Percentiles rank a stretch among this genome's conserved stretches.
These are phyloP conservation scores for Bryum argenteum DNA, from an alignment of 225 moss, liverwort and hornwort genomes.

Conservation along the genomic window DNA sequence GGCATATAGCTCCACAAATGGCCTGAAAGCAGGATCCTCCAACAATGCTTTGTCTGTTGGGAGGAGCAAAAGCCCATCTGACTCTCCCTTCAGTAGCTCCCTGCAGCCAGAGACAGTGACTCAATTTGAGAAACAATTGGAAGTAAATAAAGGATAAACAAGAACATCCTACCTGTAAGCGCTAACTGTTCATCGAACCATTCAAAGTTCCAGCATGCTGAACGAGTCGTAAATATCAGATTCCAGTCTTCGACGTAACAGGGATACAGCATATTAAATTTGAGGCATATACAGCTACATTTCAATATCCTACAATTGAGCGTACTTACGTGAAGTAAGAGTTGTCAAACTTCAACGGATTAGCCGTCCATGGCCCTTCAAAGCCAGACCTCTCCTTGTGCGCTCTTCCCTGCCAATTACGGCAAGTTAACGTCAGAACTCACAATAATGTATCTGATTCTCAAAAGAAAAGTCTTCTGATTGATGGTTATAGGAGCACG, in stretches of 20 bases:
- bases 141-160: neutral
- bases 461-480: neutral
- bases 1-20: slow-evolving; percentile 86
- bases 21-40: slow-evolving; percentile 79
- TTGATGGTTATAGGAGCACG: slow-evolving; percentile 8
- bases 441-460: slow-evolving; percentile 7
- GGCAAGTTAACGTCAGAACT: slow-evolving; percentile 19
- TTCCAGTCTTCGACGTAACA: neutral
- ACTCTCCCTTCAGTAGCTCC: slow-evolving; percentile 74
- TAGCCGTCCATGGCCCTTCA: slow-evolving; percentile 88
- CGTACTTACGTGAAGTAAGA: slow-evolving; percentile 69
- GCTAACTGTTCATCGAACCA: neutral
- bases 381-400: slow-evolving; percentile 91
- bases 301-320: slow-evolving; percentile 6
- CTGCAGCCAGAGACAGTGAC: slow-evolving; percentile 29
- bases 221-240: neutral
- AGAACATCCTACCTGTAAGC: neutral
- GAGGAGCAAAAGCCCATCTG: slow-evolving; percentile 71
- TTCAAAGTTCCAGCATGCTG: slow-evolving; percentile 3
- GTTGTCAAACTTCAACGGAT: slow-evolving; percentile 95
- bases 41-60: slow-evolving; percentile 84
- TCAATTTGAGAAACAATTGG: neutral
- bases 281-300: slow-evolving; percentile 1
- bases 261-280: slow-evolving; percentile 9
- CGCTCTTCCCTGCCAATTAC: slow-evolving; percentile 68